Evolutionary conservation across 805 yeast species (phyloP).

Genomic region (Zygoascus bituminiphila): DNA sequence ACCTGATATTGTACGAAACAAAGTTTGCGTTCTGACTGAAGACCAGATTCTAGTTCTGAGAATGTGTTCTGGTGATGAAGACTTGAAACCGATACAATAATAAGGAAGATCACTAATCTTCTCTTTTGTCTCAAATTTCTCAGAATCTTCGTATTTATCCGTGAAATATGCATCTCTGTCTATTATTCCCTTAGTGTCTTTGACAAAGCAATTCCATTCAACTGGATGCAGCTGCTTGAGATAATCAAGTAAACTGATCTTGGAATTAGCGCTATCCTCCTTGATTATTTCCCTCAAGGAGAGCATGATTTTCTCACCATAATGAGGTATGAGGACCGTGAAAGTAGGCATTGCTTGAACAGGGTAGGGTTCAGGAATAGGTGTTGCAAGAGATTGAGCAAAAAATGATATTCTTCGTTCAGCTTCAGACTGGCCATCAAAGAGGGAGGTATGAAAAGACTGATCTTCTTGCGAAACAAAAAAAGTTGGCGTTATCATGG

Average conservation of each 20-base stretch:
- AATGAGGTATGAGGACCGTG: constrained; percentile 81
- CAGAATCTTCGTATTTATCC: neutral
- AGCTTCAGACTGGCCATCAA: constrained; percentile 64
- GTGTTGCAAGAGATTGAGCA: constrained; percentile 83
- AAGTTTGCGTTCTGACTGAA: constrained; percentile 72
- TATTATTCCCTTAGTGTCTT: constrained; percentile 48
- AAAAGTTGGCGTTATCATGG: constrained; percentile 43
- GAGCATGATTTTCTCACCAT: constrained; percentile 70
- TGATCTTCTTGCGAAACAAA: constrained; percentile 80
- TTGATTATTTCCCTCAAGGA: constrained; percentile 71
- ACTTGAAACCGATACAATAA: constrained; percentile 64
- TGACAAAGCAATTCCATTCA: constrained; percentile 78
- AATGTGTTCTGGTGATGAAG: constrained; percentile 53
- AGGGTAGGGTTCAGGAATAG: constrained; percentile 66
- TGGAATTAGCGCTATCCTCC: constrained; percentile 52
- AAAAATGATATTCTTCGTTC: constrained; percentile 77
- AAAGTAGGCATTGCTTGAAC: constrained; percentile 69
- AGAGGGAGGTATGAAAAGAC: constrained; percentile 47
- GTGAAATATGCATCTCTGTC: constrained; percentile 9
- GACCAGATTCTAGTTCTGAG: constrained; percentile 83
- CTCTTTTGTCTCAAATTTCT: constrained; percentile 11
- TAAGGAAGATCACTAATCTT: constrained; percentile 58
- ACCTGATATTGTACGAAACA: constrained; percentile 77
- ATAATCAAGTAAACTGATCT: constrained; percentile 70
- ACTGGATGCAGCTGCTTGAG: constrained; percentile 59